Conservation (phyloP, 225 moss, liverwort and hornwort genomes). For the Ulota crispa region DNA sequence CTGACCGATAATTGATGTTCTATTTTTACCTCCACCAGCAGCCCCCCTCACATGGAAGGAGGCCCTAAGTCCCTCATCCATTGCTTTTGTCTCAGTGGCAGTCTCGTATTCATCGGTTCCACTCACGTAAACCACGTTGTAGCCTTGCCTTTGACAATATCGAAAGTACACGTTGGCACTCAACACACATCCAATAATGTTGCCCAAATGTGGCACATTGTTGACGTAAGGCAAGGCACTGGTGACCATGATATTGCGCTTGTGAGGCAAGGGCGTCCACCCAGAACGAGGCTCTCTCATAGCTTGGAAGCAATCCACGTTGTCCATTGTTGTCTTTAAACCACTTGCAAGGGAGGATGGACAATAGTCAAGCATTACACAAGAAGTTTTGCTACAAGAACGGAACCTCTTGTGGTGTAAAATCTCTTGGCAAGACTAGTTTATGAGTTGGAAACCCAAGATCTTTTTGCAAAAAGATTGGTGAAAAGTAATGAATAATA, state of each 20-base stretch:
- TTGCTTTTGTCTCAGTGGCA: slow-evolving; percentile 90
- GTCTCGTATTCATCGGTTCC: slow-evolving; percentile 95
- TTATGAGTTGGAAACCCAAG: too few relatives aligned
- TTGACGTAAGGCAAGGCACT: slow-evolving; percentile 94
- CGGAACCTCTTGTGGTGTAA: too few relatives aligned
- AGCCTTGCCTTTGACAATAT: slow-evolving; percentile 78
- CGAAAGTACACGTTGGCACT: slow-evolving; percentile 90
- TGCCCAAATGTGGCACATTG: slow-evolving; percentile 92
- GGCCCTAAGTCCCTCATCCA: slow-evolving; percentile 86
- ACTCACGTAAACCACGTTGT: slow-evolving; percentile 88
- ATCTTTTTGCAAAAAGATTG: too few relatives aligned
- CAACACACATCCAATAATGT: slow-evolving; percentile 91
- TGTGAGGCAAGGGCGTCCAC: slow-evolving; percentile 53
- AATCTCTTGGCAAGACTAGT: too few relatives aligned
- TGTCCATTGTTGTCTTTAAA: slow-evolving; percentile 7
- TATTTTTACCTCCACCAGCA: too few relatives aligned
- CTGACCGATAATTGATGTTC: too few relatives aligned
- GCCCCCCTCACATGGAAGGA: too few relatives aligned
- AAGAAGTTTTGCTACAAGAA: too few relatives aligned
- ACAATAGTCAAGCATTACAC: too few relatives aligned
- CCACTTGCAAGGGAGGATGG: too few relatives aligned
- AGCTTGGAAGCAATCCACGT: slow-evolving; percentile 43
- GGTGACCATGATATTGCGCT: slow-evolving; percentile 74
- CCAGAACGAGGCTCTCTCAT: slow-evolving; percentile 33
- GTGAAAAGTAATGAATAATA: too few relatives aligned